Percentiles rank a stretch among this genome's conserved stretches.
These are phyloP conservation scores for Blumeriella jaapii DNA, from an alignment of 2,329 filamentous ascomycete genomes.

Conservation along the genomic window DNA sequence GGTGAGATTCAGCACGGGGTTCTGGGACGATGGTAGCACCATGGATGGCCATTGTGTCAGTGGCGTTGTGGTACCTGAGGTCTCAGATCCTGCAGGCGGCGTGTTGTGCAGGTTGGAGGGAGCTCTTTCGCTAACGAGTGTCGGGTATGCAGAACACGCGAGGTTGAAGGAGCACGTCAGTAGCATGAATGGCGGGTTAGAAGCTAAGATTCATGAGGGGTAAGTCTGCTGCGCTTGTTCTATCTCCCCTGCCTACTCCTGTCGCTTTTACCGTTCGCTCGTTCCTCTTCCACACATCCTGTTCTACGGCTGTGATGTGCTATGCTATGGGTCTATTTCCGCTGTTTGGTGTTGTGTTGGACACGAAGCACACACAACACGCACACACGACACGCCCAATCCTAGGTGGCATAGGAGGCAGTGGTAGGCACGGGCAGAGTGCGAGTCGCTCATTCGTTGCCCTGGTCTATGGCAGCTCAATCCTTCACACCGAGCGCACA, in stretches of 20 bases:
- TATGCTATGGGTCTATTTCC: no score
- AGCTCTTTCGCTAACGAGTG: constrained; percentile 31
- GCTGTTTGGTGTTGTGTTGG: no score
- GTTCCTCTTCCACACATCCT: no score
- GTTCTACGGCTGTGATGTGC: no score
- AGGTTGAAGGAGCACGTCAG: constrained; percentile 83
- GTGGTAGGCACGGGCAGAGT: no score
- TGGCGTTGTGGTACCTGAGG: constrained; percentile 18
- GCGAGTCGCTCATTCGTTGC: no score
- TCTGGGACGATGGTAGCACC: background rate
- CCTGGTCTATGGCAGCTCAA: no score
- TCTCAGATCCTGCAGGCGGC: constrained; percentile 20
- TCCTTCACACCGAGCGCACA: no score
- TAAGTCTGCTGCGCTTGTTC: constrained; percentile 35
- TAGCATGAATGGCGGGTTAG: constrained; percentile 78
- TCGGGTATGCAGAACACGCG: constrained; percentile 63
- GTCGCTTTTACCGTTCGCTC: constrained; percentile 1
- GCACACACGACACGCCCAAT: no score
- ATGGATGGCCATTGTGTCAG: background rate
- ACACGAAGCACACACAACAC: no score
- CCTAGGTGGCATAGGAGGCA: no score
- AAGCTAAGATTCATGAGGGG: constrained; percentile 90
- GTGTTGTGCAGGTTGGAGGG: constrained; percentile 15
- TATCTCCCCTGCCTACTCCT: constrained; percentile 6
- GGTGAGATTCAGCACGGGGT: no score